Percentiles rank a stretch among this genome's conserved stretches.
These are phyloP conservation scores for Saccharomycopsis hybrid DNA, from an alignment of 1,139 yeast species.

Conservation along the genomic window DNA sequence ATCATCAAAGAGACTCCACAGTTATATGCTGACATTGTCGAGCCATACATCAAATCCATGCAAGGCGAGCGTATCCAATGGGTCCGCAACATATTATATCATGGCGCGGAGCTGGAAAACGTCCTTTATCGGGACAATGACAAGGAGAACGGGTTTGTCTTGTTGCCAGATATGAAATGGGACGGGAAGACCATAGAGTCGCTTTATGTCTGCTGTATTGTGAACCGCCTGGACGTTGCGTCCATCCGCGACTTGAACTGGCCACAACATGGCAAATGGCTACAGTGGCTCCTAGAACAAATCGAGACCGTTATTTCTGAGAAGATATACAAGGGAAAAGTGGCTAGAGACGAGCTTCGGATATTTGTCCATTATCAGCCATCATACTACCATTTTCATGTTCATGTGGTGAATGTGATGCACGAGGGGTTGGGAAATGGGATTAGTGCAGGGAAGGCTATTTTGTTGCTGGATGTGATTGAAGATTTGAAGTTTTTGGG, in stretches of 20 bases:
- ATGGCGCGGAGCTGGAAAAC: conserved; percentile 81
- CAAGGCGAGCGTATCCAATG: conserved; percentile 75
- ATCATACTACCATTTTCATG: conserved; percentile 89
- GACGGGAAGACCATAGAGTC: conserved; percentile 66
- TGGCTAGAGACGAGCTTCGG: conserved; percentile 51
- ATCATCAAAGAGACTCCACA: conserved; percentile 77
- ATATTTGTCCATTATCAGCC: conserved; percentile 90
- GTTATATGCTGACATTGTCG: conserved; percentile 52
- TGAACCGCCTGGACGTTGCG: conserved; percentile 61
- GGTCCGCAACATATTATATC: conserved; percentile 79
- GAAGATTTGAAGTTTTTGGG: conserved; percentile 58
- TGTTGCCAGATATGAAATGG: conserved; percentile 90
- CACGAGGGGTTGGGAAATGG: conserved; percentile 74
- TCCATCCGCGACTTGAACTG: conserved; percentile 71
- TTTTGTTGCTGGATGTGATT: conserved; percentile 74
- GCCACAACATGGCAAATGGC: conserved; percentile 49
- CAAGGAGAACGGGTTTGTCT: conserved; percentile 46
- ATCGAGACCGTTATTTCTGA: conserved; percentile 29
- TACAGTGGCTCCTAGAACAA: conserved; percentile 32
- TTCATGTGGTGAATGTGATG: conserved; percentile 75
- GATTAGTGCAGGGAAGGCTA: conserved; percentile 71
- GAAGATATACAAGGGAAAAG: too few relatives aligned
- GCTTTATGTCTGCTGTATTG: conserved; percentile 74
- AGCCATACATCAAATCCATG: conserved; percentile 74
- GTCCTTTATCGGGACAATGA: conserved; percentile 61